These are phyloP conservation scores for Colletotrichum simmondsii DNA, from an alignment of 2,329 filamentous ascomycete genomes.

Conservation along the genomic window DNA sequence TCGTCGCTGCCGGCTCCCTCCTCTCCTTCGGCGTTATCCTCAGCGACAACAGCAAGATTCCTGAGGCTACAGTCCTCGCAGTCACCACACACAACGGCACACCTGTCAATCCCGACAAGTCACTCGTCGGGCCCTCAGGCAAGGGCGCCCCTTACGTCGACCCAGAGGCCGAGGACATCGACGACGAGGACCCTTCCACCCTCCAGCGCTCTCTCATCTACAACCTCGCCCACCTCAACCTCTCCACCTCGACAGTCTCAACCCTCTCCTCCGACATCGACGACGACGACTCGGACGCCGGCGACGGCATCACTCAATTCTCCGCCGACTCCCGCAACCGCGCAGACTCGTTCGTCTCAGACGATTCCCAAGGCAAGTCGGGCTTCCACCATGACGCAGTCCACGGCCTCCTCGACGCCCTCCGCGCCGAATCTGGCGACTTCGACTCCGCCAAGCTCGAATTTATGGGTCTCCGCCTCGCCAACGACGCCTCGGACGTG, in stretches of 20 bases:
- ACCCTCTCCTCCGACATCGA: slow-evolving; percentile 73
- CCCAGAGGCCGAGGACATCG: slow-evolving; percentile 60
- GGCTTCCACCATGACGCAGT: slow-evolving; percentile 90
- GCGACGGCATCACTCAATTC: slow-evolving; percentile 64
- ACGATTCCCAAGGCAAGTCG: slow-evolving; percentile 70
- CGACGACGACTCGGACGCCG: slow-evolving; percentile 73
- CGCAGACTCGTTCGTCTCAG: slow-evolving; percentile 78
- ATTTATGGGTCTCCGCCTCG: slow-evolving; percentile 91
- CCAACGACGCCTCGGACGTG: slow-evolving; percentile 88
- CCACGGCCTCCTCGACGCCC: slow-evolving; percentile 84
- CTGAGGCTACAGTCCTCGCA: slow-evolving; percentile 46
- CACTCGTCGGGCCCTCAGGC: slow-evolving; percentile 60
- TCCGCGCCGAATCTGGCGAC: slow-evolving; percentile 79
- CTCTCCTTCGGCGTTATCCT: slow-evolving; percentile 84
- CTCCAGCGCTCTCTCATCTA: slow-evolving; percentile 68
- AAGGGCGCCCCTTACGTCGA: slow-evolving; percentile 62
- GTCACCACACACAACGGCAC: slow-evolving; percentile 50
- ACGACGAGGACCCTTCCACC: slow-evolving; percentile 59
- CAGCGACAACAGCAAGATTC: slow-evolving; percentile 66
- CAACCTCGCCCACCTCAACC: slow-evolving; percentile 61
- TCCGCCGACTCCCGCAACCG: slow-evolving; percentile 70
- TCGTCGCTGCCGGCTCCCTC: slow-evolving; percentile 77
- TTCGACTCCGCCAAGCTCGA: slow-evolving; percentile 88
- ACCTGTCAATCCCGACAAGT: slow-evolving; percentile 51
- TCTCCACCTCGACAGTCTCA: slow-evolving; percentile 67